Percentiles rank a stretch among this genome's conserved stretches.
These are phyloP conservation scores for Candida palmyrensis DNA, from an alignment of 805 yeast genomes.

Conservation along the genomic window DNA sequence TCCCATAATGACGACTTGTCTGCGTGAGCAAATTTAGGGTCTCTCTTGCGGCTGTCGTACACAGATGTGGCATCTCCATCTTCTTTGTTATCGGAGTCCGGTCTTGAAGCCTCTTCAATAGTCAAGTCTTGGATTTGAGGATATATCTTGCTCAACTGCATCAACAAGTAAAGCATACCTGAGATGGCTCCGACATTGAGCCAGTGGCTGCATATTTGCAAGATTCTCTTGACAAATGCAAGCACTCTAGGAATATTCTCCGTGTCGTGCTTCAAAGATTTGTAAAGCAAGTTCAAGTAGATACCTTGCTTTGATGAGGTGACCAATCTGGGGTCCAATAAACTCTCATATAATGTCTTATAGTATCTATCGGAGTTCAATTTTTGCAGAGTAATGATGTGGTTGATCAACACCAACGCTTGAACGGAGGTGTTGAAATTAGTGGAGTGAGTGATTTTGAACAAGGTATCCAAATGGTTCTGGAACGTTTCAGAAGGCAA, in stretches of 20 bases:
- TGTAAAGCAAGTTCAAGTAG: slow-evolving; percentile 79
- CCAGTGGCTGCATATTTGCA: slow-evolving; percentile 85
- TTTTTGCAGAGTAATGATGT: slow-evolving; percentile 60
- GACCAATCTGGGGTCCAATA: slow-evolving; percentile 77
- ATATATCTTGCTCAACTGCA: slow-evolving; percentile 57
- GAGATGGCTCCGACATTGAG: slow-evolving; percentile 80
- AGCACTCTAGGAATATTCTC: slow-evolving; percentile 55
- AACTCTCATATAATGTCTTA: slow-evolving; percentile 83
- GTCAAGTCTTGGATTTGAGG: slow-evolving; percentile 68
- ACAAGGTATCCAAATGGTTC: slow-evolving; percentile 76
- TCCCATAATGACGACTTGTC: slow-evolving; percentile 85
- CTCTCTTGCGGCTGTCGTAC: slow-evolving; percentile 87
- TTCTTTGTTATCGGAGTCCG: slow-evolving; percentile 35
- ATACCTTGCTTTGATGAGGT: slow-evolving; percentile 91
- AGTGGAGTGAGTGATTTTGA: slow-evolving; percentile 87
- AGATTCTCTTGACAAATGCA: slow-evolving; percentile 87
- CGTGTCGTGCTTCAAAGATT: slow-evolving; percentile 70
- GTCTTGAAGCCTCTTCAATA: slow-evolving; percentile 42
- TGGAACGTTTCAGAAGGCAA: slow-evolving; percentile 66
- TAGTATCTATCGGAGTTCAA: slow-evolving; percentile 66
- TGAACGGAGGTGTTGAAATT: slow-evolving; percentile 93
- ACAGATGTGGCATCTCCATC: slow-evolving; percentile 11
- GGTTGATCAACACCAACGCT: slow-evolving; percentile 81
- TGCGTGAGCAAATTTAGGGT: slow-evolving; percentile 90
- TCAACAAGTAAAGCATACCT: slow-evolving; percentile 73